Evolutionary conservation across 1,139 yeast species (phyloP).

Genomic region (Torulaspora globosa): DNA sequence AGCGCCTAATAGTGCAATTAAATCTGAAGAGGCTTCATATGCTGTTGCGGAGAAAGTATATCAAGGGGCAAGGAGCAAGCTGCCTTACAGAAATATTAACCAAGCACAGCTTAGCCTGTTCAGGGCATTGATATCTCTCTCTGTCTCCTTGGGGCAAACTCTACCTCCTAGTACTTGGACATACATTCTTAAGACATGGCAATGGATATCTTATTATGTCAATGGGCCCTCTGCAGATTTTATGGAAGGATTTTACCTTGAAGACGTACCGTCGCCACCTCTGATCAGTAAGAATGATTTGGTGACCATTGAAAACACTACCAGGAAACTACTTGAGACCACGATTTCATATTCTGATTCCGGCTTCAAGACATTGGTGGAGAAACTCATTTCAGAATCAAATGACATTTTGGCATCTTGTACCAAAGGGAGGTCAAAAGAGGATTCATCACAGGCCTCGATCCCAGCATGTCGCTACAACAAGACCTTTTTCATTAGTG

Average conservation of each 20-base stretch:
- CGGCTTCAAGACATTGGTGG: constrained; percentile 48
- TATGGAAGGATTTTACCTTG: constrained; percentile 32
- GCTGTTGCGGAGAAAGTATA: neutral
- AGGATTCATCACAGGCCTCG: constrained; percentile 5
- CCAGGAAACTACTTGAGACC: constrained; percentile 59
- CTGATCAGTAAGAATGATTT: constrained; percentile 43
- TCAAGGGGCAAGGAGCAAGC: constrained; percentile 10
- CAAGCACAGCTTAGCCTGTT: constrained; percentile 64
- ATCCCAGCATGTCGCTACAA: constrained; percentile 37
- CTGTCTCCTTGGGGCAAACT: constrained; percentile 72
- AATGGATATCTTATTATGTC: constrained; percentile 64
- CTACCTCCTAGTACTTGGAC: constrained; percentile 62
- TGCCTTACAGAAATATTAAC: constrained; percentile 34
- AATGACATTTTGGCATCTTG: constrained; percentile 25
- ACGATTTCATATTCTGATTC: constrained; percentile 50
- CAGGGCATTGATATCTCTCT: constrained; percentile 71
- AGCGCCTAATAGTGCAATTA: constrained; percentile 46
- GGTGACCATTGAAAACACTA: constrained; percentile 50
- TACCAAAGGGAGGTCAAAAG: constrained; percentile 6
- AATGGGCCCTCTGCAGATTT: constrained; percentile 55
- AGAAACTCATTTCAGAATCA: constrained; percentile 46
- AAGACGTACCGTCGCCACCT: constrained; percentile 40
- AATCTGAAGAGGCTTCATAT: constrained; percentile 53
- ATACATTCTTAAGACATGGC: constrained; percentile 62
- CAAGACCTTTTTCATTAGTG: constrained; percentile 38